Evolutionary conservation across 1,284 basidiomycete genomes (phyloP), one percentile per base, ranked within the genome.

Genomic region (Ustilago esculenta): DNA sequence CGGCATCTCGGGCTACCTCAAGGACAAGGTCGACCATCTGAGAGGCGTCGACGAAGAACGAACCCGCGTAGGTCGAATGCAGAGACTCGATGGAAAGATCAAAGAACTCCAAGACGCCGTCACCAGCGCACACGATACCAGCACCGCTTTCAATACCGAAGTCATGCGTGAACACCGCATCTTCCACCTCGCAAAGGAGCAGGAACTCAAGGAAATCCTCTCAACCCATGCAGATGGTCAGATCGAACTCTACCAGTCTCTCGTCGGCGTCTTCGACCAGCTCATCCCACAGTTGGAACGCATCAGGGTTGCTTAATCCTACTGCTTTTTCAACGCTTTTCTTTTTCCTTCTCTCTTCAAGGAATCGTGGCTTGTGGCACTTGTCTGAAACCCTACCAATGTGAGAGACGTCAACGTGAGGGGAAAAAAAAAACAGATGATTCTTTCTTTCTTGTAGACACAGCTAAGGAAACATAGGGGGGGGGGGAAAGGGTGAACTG

Each of bases 91-190:
- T 80, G 83, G 86, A 20, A 94, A 92, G 85, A 98, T 98, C 75
- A 94, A 92, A 81, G 95, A 98, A 92, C 86, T 98, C 4, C 90
- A 97, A 87, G 94, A 97, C 40, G 96, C 94, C 8, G 95, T 98
- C 7, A 91, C 91, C 0, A 90, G 90, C 4, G 92, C 95, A 0
- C 93, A 97, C 76, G 94, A 97, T 80, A 96, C 94, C 0, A 93
- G 91, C 0, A 92, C 92, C 72, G 92, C 92, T 2, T 98, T 99
- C 83, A 95, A 92, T 69, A 90, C 94, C 57, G 92, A 96, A 83
- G 94, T 94, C 11, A 84, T 96, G 27, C 87, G 90, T 49, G 95
- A 99, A 83, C 92, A 97, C 83, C 84, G 86, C 17, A 86, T 93
- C 53, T 98, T 98, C 84, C 92, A 95, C 78, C 86, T 89, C 60